Percentiles rank a stretch among this genome's conserved stretches.
Conservation (phyloP, 1,139 yeast species). For the Ashbya aceris region DNA sequence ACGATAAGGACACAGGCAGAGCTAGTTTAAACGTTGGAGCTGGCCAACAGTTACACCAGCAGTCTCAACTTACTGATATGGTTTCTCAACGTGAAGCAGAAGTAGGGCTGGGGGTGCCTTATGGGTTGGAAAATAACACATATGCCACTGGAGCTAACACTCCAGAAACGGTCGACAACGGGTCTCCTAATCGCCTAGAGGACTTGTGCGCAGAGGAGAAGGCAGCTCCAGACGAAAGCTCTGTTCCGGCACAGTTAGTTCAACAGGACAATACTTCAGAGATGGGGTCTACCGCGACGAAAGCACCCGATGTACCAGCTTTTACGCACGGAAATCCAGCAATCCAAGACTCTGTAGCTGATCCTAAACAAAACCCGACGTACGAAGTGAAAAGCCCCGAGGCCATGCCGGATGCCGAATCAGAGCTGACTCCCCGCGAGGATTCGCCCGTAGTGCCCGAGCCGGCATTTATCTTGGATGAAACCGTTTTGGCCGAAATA, state of each 20-base stretch:
- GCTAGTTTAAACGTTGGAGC: conserved; percentile 19
- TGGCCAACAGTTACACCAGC: conserved; percentile 24
- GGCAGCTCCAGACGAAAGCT: neutral
- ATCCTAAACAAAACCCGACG: neutral
- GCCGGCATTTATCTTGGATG: conserved; percentile 31
- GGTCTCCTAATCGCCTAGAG: neutral
- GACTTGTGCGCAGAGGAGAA: neutral
- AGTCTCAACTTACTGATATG: conserved; percentile 6
- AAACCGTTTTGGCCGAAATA: conserved; percentile 23
- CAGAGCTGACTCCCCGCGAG: conserved; percentile 8
- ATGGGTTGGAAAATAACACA: neutral
- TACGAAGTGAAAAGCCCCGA: neutral
- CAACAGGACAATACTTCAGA: conserved; percentile 1
- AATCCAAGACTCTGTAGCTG: neutral
- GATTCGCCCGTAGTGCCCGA: conserved; percentile 14
- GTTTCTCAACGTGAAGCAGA: neutral
- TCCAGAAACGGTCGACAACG: neutral
- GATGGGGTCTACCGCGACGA: neutral
- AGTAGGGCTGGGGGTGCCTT: neutral
- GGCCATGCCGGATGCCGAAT: neutral
- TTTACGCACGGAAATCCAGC: neutral
- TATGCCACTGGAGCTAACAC: neutral
- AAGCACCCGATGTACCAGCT: neutral
- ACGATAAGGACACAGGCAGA: conserved; percentile 1
- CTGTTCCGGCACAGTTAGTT: neutral